A percentile compares a stretch with the other conserved stretches of the same genome.
phyloP scores from a whole-genome alignment of 495 filamentous ascomycete species.

The Penicillium bovifimosum region DNA sequence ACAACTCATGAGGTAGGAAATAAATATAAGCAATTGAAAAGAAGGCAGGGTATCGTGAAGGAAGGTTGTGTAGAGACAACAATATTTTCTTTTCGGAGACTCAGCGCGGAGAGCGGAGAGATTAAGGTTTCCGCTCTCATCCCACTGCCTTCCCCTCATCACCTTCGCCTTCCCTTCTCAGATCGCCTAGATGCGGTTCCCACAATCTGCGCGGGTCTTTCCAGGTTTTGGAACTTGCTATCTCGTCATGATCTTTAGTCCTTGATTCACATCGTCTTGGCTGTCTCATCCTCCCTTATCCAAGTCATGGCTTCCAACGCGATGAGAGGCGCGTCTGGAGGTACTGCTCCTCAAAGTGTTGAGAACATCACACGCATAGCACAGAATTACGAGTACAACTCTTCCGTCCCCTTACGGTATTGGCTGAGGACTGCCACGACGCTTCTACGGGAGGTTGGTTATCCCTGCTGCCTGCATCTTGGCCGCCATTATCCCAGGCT shows the following conservation, averaged over 20 bases:
- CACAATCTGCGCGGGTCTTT: conserved; percentile 13
- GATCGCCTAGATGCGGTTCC: conserved; percentile 24
- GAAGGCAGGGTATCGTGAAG: neutral
- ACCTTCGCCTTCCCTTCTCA: neutral
- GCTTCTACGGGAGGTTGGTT: conserved; percentile 68
- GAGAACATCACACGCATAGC: conserved; percentile 68
- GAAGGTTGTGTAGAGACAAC: neutral
- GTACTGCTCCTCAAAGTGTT: conserved; percentile 55
- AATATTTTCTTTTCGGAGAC: neutral
- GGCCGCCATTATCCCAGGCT: neutral
- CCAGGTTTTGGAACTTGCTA: conserved; percentile 12
- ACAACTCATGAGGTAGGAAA: neutral
- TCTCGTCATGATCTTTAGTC: conserved; percentile 16
- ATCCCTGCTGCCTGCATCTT: neutral
- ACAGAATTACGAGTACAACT: conserved; percentile 72
- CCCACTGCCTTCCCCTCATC: conserved; percentile 1
- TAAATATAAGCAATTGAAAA: neutral
- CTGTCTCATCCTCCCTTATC: neutral
- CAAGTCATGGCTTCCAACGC: conserved; percentile 27
- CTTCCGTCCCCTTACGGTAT: conserved; percentile 61
- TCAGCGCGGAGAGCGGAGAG: conserved; percentile 6
- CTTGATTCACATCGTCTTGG: conserved; percentile 3
- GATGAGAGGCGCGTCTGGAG: conserved; percentile 15
- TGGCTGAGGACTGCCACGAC: conserved; percentile 80
- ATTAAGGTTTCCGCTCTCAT: neutral